phyloP scores from a whole-genome alignment of 1,139 yeast species.

The Suhomyces wounanorum region DNA sequence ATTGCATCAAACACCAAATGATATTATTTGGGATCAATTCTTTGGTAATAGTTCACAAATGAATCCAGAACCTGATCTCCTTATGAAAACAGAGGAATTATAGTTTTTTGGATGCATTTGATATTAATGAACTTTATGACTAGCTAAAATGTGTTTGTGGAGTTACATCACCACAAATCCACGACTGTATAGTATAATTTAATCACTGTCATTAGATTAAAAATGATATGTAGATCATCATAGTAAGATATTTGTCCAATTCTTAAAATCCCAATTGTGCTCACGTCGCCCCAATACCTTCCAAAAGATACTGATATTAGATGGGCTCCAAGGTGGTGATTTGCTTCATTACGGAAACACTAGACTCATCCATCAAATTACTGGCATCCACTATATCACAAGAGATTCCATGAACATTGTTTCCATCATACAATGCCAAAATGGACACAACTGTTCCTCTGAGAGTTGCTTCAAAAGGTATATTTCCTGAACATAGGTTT shows the following conservation, averaged over 20 bases:
- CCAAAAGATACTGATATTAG: too few species aligned
- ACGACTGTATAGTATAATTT: too few species aligned
- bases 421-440: conserved; percentile 24
- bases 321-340: conserved; percentile 18
- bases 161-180: too few species aligned
- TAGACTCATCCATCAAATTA: conserved; percentile 15
- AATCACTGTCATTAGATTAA: too few species aligned
- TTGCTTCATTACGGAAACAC: conserved; percentile 16
- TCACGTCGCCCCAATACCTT: too few species aligned
- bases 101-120: too few species aligned
- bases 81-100: conserved; percentile 3
- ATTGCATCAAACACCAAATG: conserved; percentile 66
- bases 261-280: too few species aligned
- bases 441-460: conserved; percentile 17
- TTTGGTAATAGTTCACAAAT: conserved; percentile 37
- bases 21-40: conserved; percentile 77
- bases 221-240: too few species aligned
- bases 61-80: conserved; percentile 5
- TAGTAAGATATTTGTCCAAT: too few species aligned
- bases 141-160: too few species aligned
- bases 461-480: conserved; percentile 6
- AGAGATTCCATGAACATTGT: conserved; percentile 21
- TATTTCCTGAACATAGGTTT: neutral
- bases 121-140: too few species aligned
- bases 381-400: conserved; percentile 20